These are phyloP conservation scores for Anastatica hierochuntica DNA, from an alignment of 345 rosid species.

Conservation along the genomic window DNA sequence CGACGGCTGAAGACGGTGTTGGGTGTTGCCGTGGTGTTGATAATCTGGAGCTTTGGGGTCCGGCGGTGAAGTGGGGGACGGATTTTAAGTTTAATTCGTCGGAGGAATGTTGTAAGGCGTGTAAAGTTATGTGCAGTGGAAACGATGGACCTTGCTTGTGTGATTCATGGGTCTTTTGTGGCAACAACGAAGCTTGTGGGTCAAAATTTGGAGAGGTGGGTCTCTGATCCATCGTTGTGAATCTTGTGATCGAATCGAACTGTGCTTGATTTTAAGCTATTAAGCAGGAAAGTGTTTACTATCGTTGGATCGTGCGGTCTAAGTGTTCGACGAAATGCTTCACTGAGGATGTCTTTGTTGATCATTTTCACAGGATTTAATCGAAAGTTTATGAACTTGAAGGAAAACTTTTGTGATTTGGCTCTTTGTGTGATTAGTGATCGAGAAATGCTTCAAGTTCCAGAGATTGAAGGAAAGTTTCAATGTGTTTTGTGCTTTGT, in stretches of 20 bases:
- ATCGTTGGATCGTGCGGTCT: neutral
- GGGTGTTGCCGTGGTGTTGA: conserved; percentile 81
- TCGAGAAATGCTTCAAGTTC: conserved; percentile 1
- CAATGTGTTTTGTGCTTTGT: conserved; percentile 1
- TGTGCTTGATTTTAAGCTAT: too few relatives aligned
- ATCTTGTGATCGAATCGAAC: too few relatives aligned
- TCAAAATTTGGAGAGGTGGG: conserved; percentile 85
- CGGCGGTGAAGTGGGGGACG: conserved; percentile 95
- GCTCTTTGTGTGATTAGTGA: neutral
- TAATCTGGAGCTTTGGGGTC: conserved; percentile 91
- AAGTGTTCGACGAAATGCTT: conserved; percentile 18
- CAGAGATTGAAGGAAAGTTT: neutral
- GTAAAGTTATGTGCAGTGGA: conserved; percentile 84
- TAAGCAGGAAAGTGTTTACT: too few relatives aligned
- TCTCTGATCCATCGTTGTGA: neutral
- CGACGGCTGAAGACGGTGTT: conserved; percentile 8
- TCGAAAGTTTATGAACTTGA: neutral
- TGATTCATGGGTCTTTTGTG: conserved; percentile 93
- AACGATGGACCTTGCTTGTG: conserved; percentile 91
- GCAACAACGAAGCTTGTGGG: conserved; percentile 63
- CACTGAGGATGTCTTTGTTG: neutral
- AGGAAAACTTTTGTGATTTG: neutral
- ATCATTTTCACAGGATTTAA: neutral
- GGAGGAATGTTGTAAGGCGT: conserved; percentile 63
- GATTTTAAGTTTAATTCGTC: conserved; percentile 78